These are phyloP conservation scores for Amanita phalloides DNA, from an alignment of 768 basidiomycete species.

Conservation along the genomic window DNA sequence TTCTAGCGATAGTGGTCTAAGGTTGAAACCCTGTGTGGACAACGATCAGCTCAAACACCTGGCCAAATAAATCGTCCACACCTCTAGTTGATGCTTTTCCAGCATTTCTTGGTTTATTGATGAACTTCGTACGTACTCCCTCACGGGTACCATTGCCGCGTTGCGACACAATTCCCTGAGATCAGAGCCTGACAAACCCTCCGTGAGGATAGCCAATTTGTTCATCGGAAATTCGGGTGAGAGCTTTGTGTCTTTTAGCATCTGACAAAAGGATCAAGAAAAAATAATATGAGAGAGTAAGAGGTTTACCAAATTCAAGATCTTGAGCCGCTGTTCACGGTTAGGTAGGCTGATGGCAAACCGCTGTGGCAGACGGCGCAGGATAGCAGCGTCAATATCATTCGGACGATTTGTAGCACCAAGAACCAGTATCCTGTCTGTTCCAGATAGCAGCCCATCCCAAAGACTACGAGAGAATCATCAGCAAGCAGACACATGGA, in stretches of 20 bases:
- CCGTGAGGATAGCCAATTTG: conserved; percentile 54
- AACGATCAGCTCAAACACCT: neutral
- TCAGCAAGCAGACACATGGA: neutral
- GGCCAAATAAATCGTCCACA: conserved; percentile 9
- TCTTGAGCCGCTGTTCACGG: conserved; percentile 68
- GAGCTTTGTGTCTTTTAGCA: conserved; percentile 72
- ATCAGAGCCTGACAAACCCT: conserved; percentile 83
- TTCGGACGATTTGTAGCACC: conserved; percentile 94
- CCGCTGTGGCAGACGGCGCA: conserved; percentile 97
- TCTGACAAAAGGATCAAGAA: conserved; percentile 33
- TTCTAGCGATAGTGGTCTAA: conserved; percentile 57
- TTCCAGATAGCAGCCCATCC: conserved; percentile 84
- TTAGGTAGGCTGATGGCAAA: conserved; percentile 82
- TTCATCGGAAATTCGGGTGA: conserved; percentile 50
- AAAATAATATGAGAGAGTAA: neutral
- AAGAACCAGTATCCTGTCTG: conserved; percentile 79
- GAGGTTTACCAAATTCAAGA: conserved; percentile 58
- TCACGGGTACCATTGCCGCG: conserved; percentile 88
- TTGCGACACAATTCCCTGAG: conserved; percentile 86
- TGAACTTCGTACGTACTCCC: conserved; percentile 62
- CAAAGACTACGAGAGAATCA: conserved; percentile 49
- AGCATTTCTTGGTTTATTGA: conserved; percentile 29
- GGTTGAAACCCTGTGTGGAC: conserved; percentile 52
- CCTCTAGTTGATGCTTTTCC: conserved; percentile 41
- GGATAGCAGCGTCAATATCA: conserved; percentile 80